These are phyloP conservation scores for Filosporella fistucella DNA, from an alignment of 495 filamentous ascomycete genomes.

Conservation along the genomic window DNA sequence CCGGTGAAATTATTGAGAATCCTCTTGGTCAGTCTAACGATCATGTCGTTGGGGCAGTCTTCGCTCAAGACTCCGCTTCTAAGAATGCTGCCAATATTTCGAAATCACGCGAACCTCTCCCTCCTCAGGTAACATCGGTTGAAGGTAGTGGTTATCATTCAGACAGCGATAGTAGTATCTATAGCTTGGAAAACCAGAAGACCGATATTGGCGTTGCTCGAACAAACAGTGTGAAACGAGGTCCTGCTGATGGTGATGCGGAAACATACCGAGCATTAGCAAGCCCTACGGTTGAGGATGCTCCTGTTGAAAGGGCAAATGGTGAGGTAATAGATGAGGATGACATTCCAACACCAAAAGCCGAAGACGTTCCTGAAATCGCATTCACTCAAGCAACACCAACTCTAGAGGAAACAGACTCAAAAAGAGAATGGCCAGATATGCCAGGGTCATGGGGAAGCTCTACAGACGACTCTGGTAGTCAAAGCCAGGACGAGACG, in stretches of 20 bases:
- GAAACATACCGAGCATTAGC: conserved; percentile 4
- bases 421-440: conserved; percentile 27
- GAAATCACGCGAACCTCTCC: conserved; percentile 51
- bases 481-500: conserved; percentile 10
- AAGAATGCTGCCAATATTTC: conserved; percentile 42
- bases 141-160: conserved; percentile 40
- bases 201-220: not conserved
- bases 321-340: too few relatives aligned
- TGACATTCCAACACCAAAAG: not conserved
- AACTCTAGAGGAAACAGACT: conserved; percentile 29
- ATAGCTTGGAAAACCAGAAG: conserved; percentile 1
- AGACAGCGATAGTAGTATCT: conserved; percentile 12
- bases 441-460: conserved; percentile 31
- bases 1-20: conserved; percentile 18
- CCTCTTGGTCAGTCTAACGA: conserved; percentile 53
- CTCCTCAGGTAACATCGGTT: conserved; percentile 61
- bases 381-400: conserved; percentile 37
- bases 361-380: conserved; percentile 42
- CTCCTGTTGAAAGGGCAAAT: not conserved
- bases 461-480: conserved; percentile 29
- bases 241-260: not conserved
- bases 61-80: conserved; percentile 46
- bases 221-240: not conserved
- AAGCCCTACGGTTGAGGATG: conserved; percentile 3
- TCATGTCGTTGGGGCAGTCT: conserved; percentile 53